Percentiles rank a stretch among this genome's conserved stretches.
phyloP scores from a whole-genome alignment of 2,329 filamentous ascomycete species.

The Colletotrichum viniferum region DNA sequence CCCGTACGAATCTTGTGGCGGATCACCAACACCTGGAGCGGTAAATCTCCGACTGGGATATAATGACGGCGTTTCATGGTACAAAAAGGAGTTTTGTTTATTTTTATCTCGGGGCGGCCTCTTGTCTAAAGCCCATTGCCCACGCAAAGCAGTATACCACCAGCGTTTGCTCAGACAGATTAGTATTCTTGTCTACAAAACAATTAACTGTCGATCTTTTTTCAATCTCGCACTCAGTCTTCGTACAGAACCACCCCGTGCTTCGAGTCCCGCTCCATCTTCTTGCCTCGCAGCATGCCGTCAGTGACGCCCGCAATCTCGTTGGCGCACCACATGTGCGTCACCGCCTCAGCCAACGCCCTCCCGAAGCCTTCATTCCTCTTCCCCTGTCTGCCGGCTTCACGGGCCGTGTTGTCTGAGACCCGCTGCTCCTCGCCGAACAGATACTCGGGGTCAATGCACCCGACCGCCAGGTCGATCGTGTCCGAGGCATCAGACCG shows the following conservation, averaged over 20 bases:
- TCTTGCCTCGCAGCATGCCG: slow-evolving; percentile 29
- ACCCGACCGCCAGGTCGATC: slow-evolving; percentile 44
- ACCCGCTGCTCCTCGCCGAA: slow-evolving; percentile 18
- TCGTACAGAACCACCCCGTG: not conserved
- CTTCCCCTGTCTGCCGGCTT: not conserved
- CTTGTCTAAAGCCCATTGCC: not conserved
- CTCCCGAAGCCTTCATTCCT: slow-evolving; percentile 34
- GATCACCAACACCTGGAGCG: not conserved
- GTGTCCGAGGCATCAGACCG: slow-evolving; percentile 32
- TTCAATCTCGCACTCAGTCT: not conserved
- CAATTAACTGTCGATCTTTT: not conserved
- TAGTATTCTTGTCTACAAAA: not conserved
- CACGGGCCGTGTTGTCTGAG: not conserved
- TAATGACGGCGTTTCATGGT: slow-evolving; percentile 15
- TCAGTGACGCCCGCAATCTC: slow-evolving; percentile 55
- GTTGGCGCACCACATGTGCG: slow-evolving; percentile 47
- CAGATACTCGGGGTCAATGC: slow-evolving; percentile 48
- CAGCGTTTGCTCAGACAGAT: not conserved
- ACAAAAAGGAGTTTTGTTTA: slow-evolving; percentile 4
- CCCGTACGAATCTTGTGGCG: not conserved
- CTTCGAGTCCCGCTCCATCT: not conserved
- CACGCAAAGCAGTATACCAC: slow-evolving; percentile 3
- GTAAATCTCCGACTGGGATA: not conserved
- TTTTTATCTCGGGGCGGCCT: not conserved
- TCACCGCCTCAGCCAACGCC: slow-evolving; percentile 39